These are phyloP conservation scores for Pyrenopolyporus hunteri DNA, from an alignment of 495 filamentous ascomycete species.

Conservation along the genomic window DNA sequence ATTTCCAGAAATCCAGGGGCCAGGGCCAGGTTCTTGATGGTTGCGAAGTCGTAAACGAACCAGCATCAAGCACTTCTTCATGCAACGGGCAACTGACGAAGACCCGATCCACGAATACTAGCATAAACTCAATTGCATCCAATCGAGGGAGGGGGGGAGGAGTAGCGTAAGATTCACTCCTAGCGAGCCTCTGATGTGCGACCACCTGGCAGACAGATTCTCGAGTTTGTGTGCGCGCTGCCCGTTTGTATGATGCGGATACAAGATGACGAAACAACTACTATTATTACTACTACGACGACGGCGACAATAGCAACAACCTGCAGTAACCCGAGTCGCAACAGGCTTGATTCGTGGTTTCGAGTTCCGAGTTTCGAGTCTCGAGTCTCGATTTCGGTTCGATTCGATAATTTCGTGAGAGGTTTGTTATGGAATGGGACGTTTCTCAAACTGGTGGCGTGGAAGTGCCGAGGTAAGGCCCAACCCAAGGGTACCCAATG, in stretches of 20 bases:
- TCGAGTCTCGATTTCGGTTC: too few species aligned
- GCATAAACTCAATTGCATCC: conserved; percentile 14
- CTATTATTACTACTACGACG: too few species aligned
- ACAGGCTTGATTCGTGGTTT: conserved; percentile 22
- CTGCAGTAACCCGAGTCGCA: conserved; percentile 12
- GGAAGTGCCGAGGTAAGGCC: conserved; percentile 21
- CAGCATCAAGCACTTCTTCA: conserved; percentile 25
- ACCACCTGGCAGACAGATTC: conserved; percentile 21
- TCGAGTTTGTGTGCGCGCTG: not conserved
- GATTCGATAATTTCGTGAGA: conserved; percentile 17
- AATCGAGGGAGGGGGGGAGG: conserved; percentile 10
- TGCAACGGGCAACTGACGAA: not conserved
- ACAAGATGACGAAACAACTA: too few species aligned
- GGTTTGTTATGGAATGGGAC: conserved; percentile 11
- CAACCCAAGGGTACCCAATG: conserved; percentile 10
- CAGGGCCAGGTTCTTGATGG: not conserved
- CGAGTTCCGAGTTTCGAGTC: too few species aligned
- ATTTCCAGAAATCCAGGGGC: conserved; percentile 5
- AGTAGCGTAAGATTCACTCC: conserved; percentile 12
- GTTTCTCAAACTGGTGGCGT: conserved; percentile 9
- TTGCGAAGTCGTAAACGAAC: conserved; percentile 7
- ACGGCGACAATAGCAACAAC: not conserved
- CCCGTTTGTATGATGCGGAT: conserved; percentile 7
- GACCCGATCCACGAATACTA: conserved; percentile 6
- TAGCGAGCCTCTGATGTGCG: conserved; percentile 22